These are phyloP conservation scores for Psilocybe tampanensis DNA, from an alignment of 768 basidiomycete species.

Conservation along the genomic window DNA sequence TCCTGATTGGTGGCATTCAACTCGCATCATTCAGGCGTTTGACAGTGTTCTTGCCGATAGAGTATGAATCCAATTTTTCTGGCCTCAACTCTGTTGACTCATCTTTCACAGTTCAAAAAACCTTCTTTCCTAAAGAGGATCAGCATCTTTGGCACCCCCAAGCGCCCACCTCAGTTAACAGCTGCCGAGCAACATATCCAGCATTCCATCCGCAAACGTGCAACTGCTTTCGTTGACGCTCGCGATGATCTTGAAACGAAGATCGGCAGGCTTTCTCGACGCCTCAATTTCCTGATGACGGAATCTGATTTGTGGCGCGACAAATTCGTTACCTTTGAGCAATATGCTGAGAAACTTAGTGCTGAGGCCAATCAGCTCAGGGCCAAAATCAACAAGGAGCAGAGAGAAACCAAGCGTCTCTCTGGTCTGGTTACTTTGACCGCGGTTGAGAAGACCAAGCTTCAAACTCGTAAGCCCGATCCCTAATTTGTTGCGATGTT, in stretches of 20 bases:
- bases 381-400: constrained; percentile 88
- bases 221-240: constrained; percentile 93
- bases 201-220: constrained; percentile 87
- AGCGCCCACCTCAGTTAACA: constrained; percentile 72
- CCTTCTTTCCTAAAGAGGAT: constrained; percentile 87
- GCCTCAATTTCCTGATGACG: constrained; percentile 91
- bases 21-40: constrained; percentile 88
- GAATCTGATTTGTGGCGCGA: constrained; percentile 90
- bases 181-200: constrained; percentile 85
- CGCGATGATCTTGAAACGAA: constrained; percentile 93
- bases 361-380: constrained; percentile 84
- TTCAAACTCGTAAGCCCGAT: constrained; percentile 69
- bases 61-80: constrained; percentile 38
- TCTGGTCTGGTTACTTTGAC: constrained; percentile 79
- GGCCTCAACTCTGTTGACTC: neutral
- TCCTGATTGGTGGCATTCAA: constrained; percentile 95
- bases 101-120: constrained; percentile 68
- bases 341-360: constrained; percentile 90
- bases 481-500: neutral
- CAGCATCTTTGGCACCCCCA: constrained; percentile 71
- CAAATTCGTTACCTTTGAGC: constrained; percentile 93
- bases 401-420: constrained; percentile 83
- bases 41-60: constrained; percentile 86
- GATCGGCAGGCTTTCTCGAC: constrained; percentile 82
- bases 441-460: constrained; percentile 74